A percentile compares a stretch with the other conserved stretches of the same genome.
These are phyloP conservation scores for Xylaria arbuscula DNA, from an alignment of 2,329 filamentous ascomycete species.

Conservation along the genomic window DNA sequence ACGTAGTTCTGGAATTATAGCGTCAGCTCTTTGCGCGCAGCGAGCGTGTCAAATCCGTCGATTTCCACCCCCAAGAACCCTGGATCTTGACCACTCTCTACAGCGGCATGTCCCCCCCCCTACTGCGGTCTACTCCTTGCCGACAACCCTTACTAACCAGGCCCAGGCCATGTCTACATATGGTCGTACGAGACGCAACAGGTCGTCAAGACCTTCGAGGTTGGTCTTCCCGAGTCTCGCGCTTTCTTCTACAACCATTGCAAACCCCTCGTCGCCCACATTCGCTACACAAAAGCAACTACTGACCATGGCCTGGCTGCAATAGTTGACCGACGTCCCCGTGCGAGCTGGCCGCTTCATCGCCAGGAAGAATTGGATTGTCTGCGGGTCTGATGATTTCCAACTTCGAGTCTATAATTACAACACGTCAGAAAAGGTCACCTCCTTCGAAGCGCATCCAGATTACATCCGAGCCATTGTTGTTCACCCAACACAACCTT, in stretches of 20 bases:
- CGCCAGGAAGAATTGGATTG: slow-evolving; percentile 98
- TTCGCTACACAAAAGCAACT: background rate
- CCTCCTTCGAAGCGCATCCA: slow-evolving; percentile 94
- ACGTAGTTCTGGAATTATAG: slow-evolving; percentile 56
- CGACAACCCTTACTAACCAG: slow-evolving; percentile 33
- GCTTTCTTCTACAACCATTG: background rate
- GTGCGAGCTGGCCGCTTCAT: slow-evolving; percentile 97
- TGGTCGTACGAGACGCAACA: slow-evolving; percentile 98
- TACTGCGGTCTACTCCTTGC: slow-evolving; percentile 21
- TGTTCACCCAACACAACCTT: slow-evolving; percentile 94
- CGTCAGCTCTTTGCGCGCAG: slow-evolving; percentile 87
- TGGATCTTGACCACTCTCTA: slow-evolving; percentile 97
- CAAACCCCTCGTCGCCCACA: background rate
- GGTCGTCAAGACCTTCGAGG: slow-evolving; percentile 97
- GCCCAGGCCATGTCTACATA: slow-evolving; percentile 92
- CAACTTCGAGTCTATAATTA: slow-evolving; percentile 93
- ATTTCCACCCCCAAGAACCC: slow-evolving; percentile 97
- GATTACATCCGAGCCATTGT: slow-evolving; percentile 98
- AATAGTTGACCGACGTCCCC: slow-evolving; percentile 87
- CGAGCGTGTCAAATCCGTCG: slow-evolving; percentile 94
- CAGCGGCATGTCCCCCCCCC: slow-evolving; percentile 72
- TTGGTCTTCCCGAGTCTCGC: slow-evolving; percentile 1
- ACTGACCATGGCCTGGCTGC: background rate
- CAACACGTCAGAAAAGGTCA: slow-evolving; percentile 99
- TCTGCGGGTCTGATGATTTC: slow-evolving; percentile 95